Evolutionary conservation across 1,139 yeast species (phyloP).

Genomic region (Candida freyschussii): DNA sequence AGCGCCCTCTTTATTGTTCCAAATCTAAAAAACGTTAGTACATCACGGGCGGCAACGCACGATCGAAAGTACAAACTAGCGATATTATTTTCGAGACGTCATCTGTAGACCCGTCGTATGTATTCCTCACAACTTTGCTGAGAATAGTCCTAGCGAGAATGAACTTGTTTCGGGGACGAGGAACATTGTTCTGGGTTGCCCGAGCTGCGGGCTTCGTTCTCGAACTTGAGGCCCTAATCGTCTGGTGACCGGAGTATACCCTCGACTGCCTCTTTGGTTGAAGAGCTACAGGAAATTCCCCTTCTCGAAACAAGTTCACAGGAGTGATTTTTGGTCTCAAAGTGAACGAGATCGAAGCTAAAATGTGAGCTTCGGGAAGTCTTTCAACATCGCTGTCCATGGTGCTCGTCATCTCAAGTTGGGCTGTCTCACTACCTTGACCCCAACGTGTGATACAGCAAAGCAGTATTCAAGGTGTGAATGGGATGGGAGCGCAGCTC

Average conservation of each 20-base stretch:
- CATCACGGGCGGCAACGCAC: background rate
- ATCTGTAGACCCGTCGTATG: conserved; percentile 2
- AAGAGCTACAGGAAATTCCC: background rate
- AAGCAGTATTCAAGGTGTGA: too few species aligned
- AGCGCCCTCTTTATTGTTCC: conserved; percentile 1
- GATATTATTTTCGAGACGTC: conserved; percentile 16
- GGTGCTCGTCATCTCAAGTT: background rate
- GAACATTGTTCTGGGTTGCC: conserved; percentile 1
- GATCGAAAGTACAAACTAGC: conserved; percentile 10
- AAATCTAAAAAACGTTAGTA: conserved; percentile 8
- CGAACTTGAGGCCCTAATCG: background rate
- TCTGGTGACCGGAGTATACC: background rate
- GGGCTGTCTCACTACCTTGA: too few species aligned
- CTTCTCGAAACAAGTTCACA: background rate
- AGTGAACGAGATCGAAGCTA: background rate
- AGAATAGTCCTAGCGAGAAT: conserved; percentile 17
- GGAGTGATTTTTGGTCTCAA: background rate
- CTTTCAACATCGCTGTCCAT: background rate
- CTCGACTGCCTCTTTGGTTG: background rate
- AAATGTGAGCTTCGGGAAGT: too few species aligned
- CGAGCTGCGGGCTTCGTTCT: background rate
- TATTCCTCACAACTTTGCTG: conserved; percentile 6
- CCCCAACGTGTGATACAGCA: too few species aligned
- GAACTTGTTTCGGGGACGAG: conserved; percentile 21
- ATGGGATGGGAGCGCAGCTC: too few species aligned